Evolutionary conservation across 495 filamentous ascomycete genomes (phyloP).

Genomic region (Talaromyces trachyspermus): DNA sequence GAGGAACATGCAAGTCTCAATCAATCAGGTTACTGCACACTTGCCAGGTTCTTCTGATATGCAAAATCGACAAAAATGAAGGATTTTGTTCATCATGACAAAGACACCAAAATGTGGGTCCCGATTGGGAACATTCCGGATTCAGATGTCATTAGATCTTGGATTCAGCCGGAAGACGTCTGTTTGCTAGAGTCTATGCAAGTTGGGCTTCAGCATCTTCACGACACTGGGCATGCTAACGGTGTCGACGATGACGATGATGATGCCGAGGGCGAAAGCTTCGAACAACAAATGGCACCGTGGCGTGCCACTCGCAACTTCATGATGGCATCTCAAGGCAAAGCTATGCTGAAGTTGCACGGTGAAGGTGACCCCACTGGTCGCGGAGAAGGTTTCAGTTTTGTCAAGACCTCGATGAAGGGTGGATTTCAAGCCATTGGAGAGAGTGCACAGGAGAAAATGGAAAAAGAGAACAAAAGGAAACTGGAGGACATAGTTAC

Average conservation of each 20-base stretch:
- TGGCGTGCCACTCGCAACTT: conserved; percentile 96
- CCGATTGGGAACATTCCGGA: conserved; percentile 63
- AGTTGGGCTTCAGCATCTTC: conserved; percentile 75
- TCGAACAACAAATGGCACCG: conserved; percentile 87
- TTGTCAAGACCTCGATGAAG: conserved; percentile 97
- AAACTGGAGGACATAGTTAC: conserved; percentile 90
- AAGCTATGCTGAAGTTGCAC: conserved; percentile 93
- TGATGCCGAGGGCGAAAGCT: conserved; percentile 57
- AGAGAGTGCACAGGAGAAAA: conserved; percentile 78
- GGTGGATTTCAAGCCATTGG: conserved; percentile 89
- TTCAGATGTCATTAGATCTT: conserved; percentile 64
- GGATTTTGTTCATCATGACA: conserved; percentile 86
- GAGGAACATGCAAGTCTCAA: conserved; percentile 56
- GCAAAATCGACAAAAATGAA: conserved; percentile 91
- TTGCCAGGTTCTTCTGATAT: conserved; percentile 86
- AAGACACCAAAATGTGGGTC: conserved; percentile 76
- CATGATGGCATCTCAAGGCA: conserved; percentile 82
- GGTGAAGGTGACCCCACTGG: conserved; percentile 95
- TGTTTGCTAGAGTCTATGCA: conserved; percentile 96
- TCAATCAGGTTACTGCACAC: conserved; percentile 77
- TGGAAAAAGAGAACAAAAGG: conserved; percentile 75
- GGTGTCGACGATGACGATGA: conserved; percentile 65
- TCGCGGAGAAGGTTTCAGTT: conserved; percentile 87
- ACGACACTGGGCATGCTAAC: conserved; percentile 70
- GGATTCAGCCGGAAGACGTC: conserved; percentile 92